Evolutionary conservation across 2,329 filamentous ascomycete species (phyloP), one percentile per base, ranked within the genome.

Genomic region (Elsinoe fawcettii): DNA sequence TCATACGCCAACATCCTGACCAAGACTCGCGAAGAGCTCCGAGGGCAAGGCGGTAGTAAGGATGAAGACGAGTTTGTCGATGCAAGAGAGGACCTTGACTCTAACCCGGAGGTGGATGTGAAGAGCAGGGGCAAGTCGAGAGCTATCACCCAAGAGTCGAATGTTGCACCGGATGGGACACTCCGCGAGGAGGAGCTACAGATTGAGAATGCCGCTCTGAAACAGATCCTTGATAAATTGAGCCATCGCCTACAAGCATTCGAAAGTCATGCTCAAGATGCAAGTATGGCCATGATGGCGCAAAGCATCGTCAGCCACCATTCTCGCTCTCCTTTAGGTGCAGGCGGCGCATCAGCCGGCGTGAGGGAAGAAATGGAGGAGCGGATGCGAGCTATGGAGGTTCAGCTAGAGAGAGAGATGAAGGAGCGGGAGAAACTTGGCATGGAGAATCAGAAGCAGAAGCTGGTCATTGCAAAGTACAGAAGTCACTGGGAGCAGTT

Each of bases 41-140:
- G 63, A 62, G 55, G 70, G 71, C 18, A 68, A 69, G 41, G 70
- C 70, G 63, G 73, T 71, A 60, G 58, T 60, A 32, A 86, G 27
- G 83, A 82, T 30, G 86, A 90, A 27, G 90, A 95, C 58, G 88
- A 92, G 67, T 96, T 96, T 70, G 89, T 95, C 18, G 91, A 96
- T 69, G 92, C 91, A 0, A 79, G 81, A 56, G 90, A 92, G 72
- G 85, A 37, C 18, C 39, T 49, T 7, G 41, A 37, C 14, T 36
- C 49, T 5, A 39, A 37, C n/a, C 34, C 49, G 2, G 54, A 56
- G 5, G 9, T 25, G 6, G 54, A 56, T 12, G 23, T 81, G 51
- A 78, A 69, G 56, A 27, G 51, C 9, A 46, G 49, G 32, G 23
- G 47, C 16, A 25, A 67, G 62, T 75, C 0, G 77, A 78, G 16